phyloP scores from a whole-genome alignment of 352 stramenopile species.

The Pythium folliculosum region DNA sequence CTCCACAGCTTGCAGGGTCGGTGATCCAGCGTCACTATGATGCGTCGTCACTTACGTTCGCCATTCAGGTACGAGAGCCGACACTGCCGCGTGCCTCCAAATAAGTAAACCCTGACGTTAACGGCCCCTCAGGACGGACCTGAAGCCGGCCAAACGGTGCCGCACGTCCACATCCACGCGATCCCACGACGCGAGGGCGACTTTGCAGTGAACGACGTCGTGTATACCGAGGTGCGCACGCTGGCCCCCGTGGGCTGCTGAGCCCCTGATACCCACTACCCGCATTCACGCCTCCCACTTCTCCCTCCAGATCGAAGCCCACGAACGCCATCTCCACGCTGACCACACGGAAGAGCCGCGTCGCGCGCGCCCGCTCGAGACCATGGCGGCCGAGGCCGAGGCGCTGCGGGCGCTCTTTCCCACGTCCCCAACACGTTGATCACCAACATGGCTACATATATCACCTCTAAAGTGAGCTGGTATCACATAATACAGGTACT shows the following conservation, averaged over 20 bases:
- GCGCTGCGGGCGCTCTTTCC: conserved; percentile 41
- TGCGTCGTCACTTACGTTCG: conserved; percentile 87
- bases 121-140: too few species aligned
- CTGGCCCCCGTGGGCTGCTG: too few species aligned
- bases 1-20: conserved; percentile 58
- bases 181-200: conserved; percentile 78
- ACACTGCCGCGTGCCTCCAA: too few species aligned
- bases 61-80: conserved; percentile 70
- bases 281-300: too few species aligned
- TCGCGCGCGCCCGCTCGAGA: conserved; percentile 61
- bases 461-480: background rate
- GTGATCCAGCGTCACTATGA: conserved; percentile 75
- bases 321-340: conserved; percentile 47
- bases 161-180: conserved; percentile 94
- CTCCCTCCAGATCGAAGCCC: conserved; percentile 49
- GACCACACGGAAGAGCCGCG: conserved; percentile 66
- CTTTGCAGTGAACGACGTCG: conserved; percentile 90
- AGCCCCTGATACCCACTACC: too few species aligned
- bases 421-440: background rate
- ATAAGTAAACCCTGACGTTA: too few species aligned
- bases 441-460: conserved; percentile 14
- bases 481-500: background rate
- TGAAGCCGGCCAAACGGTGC: conserved; percentile 89
- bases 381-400: conserved; percentile 84
- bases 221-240: conserved; percentile 90